A percentile compares a stretch with the other conserved stretches of the same genome.
Conservation (phyloP, 1,284 basidiomycete species). For the Vanrija sp. region DNA sequence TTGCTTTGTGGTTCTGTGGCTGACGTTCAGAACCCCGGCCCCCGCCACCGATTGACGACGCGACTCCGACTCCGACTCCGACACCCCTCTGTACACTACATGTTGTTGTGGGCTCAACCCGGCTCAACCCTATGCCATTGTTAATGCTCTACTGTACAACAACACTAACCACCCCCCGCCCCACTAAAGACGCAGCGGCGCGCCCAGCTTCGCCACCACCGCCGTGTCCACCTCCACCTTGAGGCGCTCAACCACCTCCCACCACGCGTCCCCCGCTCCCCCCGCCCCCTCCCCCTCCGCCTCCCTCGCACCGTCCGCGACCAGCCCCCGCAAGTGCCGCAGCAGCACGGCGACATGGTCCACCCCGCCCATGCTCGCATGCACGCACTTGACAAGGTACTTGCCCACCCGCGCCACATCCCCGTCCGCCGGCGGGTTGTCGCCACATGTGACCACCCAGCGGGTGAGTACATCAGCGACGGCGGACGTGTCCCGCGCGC, state of each 20-base stretch:
- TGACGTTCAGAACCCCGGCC: too few relatives aligned
- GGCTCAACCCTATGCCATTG: too few relatives aligned
- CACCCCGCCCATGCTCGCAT: slow-evolving; percentile 61
- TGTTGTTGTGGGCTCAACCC: too few relatives aligned
- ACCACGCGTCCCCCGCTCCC: slow-evolving; percentile 56
- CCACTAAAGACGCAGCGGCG: slow-evolving; percentile 45
- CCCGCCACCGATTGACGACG: too few relatives aligned
- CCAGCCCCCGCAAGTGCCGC: slow-evolving; percentile 63
- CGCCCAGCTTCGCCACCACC: slow-evolving; percentile 62
- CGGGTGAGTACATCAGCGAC: slow-evolving; percentile 63
- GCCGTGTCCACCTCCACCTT: slow-evolving; percentile 61
- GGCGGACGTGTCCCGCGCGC: slow-evolving; percentile 61
- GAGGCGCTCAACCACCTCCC: slow-evolving; percentile 64
- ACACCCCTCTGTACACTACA: too few relatives aligned
- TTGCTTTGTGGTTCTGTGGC: too few relatives aligned
- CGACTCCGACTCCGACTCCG: too few relatives aligned
- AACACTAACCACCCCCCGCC: too few relatives aligned
- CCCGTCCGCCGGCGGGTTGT: slow-evolving; percentile 57
- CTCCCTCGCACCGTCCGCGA: slow-evolving; percentile 24
- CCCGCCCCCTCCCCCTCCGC: slow-evolving; percentile 35
- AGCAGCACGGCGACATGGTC: slow-evolving; percentile 65
- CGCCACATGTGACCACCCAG: slow-evolving; percentile 61
- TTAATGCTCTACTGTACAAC: background rate
- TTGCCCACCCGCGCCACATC: slow-evolving; percentile 68
- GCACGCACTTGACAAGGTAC: slow-evolving; percentile 64